Evolutionary conservation across 2,329 filamentous ascomycete species (phyloP), one percentile per base, ranked within the genome.

Genomic region (Sordariomycetes sp.): DNA sequence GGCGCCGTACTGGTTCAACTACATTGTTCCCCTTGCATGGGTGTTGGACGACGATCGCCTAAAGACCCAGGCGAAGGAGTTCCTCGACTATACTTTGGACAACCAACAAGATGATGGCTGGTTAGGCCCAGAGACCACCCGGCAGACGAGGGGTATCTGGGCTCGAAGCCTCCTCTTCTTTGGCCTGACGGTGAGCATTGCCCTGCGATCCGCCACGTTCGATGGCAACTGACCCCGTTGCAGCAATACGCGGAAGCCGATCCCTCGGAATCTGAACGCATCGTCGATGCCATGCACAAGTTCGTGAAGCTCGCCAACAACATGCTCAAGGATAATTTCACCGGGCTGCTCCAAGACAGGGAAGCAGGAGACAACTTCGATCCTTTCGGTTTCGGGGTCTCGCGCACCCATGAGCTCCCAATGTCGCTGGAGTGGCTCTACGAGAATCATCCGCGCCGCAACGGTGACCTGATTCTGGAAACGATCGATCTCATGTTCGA

Each of bases 1-100:
- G 1, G 57, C 69, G 15, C 70, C 73, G 0, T 78, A 77, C 48
- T 78, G 72, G 70, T 70, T 75, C 49, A 77, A 77, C 43, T 67
- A 65, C 3, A 53, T 76, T 2, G 71, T 77, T 1, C 71, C 72
- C 2, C 51, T 77, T 33, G 70, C 73, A 1, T 77, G 68, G 42
- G 49, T 53, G 0, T 48, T 71, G 2, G 55, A 68, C 24, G 62
- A 75, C 46, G 36, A 39, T 3, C 32, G 42, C 8, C 42, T 53
- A 25, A 70, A 71, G 45, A 45, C 39, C 0, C 70, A 76, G 39
- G 63, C 39, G 2, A 55, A 59, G 14, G 40, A 51, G 5, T 61
- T 62, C 20, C 48, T 66, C 6, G 52, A 66, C 34, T 64, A 66
- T 40, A 57, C 72, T 2, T 50, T 77, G n/a, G 35, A 37, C 20